A percentile compares a stretch with the other conserved stretches of the same genome.
Conservation (phyloP, 2,329 filamentous ascomycete species). For the Diaporthe citrichinensis region DNA sequence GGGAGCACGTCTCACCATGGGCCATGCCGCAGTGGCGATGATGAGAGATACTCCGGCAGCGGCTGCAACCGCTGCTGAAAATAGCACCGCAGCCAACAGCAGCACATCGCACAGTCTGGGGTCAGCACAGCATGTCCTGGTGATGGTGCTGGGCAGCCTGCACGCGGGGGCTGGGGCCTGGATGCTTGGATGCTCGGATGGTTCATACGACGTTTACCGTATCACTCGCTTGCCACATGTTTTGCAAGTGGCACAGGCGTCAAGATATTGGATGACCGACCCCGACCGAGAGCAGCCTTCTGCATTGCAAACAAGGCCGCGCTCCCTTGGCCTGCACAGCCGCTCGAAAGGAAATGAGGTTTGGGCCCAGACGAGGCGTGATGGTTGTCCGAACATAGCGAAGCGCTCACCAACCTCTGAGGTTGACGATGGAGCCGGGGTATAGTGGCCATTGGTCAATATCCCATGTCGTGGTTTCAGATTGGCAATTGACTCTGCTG, state of each 20-base stretch:
- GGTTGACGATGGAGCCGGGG: constrained; percentile 7
- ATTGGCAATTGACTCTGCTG: constrained; percentile 22
- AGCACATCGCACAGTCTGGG: not conserved
- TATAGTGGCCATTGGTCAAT: not conserved
- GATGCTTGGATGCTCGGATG: constrained; percentile 28
- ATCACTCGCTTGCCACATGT: constrained; percentile 33
- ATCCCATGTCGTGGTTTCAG: constrained; percentile 26
- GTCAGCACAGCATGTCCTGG: not conserved
- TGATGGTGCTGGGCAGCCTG: constrained; percentile 3
- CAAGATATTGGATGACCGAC: constrained; percentile 20
- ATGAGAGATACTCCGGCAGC: constrained; percentile 22
- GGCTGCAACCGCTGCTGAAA: constrained; percentile 29
- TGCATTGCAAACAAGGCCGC: constrained; percentile 18
- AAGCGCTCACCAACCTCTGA: constrained; percentile 26
- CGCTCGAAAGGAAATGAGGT: constrained; percentile 17
- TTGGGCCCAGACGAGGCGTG: not conserved
- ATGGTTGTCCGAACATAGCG: not conserved
- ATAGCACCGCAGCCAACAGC: constrained; percentile 9
- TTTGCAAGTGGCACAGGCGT: constrained; percentile 33
- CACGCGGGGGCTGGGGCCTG: constrained; percentile 14
- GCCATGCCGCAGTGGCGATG: not conserved
- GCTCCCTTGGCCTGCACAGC: constrained; percentile 29
- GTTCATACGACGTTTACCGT: constrained; percentile 28
- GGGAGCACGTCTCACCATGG: constrained; percentile 18
- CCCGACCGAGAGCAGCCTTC: not conserved